Conservation (phyloP, 495 filamentous ascomycete genomes). For the Trichoderma gamsii region DNA sequence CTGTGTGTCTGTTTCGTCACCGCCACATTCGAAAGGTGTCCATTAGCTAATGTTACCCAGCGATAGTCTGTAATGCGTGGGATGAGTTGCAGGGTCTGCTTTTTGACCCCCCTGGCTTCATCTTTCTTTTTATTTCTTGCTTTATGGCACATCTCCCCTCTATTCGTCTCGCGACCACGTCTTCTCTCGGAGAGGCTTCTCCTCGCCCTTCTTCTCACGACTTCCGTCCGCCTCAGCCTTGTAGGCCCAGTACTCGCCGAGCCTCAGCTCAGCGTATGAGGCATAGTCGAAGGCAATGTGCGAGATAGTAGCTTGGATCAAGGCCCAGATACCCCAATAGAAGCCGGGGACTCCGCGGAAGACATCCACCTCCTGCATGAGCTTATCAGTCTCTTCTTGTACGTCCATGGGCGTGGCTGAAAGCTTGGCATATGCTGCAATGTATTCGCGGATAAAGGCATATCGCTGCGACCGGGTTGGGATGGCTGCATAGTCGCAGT, state of each 20-base stretch:
- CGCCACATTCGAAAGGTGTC: not conserved
- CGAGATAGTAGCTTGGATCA: slow-evolving; percentile 92
- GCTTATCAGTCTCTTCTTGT: slow-evolving; percentile 49
- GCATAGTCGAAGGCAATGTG: slow-evolving; percentile 98
- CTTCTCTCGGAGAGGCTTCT: slow-evolving; percentile 69
- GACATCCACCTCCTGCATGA: slow-evolving; percentile 74
- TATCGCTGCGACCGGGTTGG: slow-evolving; percentile 72
- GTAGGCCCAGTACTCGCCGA: slow-evolving; percentile 97
- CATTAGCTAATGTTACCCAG: not conserved
- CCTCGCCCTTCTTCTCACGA: slow-evolving; percentile 48
- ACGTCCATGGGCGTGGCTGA: slow-evolving; percentile 44
- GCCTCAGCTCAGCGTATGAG: slow-evolving; percentile 75
- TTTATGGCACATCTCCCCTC: not conserved
- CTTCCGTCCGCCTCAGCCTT: slow-evolving; percentile 61
- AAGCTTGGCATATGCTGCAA: slow-evolving; percentile 52
- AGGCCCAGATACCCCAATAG: slow-evolving; percentile 86
- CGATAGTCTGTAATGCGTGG: not conserved
- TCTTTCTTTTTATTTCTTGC: not conserved
- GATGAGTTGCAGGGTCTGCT: not conserved
- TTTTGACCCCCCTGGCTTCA: not conserved
- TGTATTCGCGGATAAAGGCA: slow-evolving; percentile 78
- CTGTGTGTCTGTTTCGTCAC: not conserved
- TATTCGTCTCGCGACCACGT: slow-evolving; percentile 61
- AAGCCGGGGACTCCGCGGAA: slow-evolving; percentile 90
- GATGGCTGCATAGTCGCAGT: slow-evolving; percentile 81